Conservation (phyloP, 164 flowering plant species). For the Berberis vulgaris region DNA sequence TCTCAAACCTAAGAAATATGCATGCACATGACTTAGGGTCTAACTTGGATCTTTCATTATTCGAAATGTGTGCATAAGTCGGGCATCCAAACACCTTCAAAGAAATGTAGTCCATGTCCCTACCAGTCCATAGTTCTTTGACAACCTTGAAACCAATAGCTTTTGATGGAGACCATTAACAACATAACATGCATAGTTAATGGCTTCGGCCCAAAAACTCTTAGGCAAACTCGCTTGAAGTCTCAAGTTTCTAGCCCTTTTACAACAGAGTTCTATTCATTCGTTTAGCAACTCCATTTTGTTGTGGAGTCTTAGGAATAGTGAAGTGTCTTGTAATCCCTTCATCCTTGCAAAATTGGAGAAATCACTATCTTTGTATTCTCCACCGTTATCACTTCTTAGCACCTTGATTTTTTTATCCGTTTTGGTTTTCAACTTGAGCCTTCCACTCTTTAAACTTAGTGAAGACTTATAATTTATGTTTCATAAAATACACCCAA, state of each 20-base stretch:
- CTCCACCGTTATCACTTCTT: neutral
- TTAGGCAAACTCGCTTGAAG: neutral
- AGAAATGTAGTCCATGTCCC: neutral
- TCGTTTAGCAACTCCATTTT: neutral
- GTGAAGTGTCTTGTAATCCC: neutral
- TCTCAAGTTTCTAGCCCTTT: neutral
- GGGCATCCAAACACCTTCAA: slow-evolving; percentile 1
- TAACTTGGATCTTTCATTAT: too few species aligned
- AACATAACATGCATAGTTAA: neutral
- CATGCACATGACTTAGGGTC: neutral
- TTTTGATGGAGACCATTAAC: neutral
- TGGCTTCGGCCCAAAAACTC: neutral
- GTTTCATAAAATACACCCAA: neutral
- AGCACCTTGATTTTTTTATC: slow-evolving; percentile 1
- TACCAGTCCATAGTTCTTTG: neutral
- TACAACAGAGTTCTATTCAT: neutral
- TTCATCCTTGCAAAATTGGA: neutral
- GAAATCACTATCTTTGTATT: neutral
- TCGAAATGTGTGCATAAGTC: neutral
- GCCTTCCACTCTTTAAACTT: slow-evolving; percentile 1
- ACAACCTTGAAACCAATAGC: neutral
- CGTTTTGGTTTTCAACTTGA: neutral
- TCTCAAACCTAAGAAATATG: neutral
- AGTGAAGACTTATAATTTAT: neutral
- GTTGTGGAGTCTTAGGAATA: neutral